Evolutionary conservation across 2,329 filamentous ascomycete species (phyloP).

Genomic region (Monilinia laxa): DNA sequence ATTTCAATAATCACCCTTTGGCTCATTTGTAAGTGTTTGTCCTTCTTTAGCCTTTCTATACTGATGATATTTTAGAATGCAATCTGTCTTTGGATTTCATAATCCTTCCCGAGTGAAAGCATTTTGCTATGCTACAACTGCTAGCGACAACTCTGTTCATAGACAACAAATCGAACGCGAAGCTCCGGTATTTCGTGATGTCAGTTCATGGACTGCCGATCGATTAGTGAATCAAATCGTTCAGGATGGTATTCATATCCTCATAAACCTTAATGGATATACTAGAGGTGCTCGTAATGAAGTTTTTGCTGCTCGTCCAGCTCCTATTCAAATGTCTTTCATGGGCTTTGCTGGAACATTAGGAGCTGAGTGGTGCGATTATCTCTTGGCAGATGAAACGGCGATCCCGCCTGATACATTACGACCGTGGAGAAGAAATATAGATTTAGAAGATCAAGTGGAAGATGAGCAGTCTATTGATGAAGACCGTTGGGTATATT

Average conservation of each 20-base stretch:
- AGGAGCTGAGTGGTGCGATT: constrained; percentile 98
- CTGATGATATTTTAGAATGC: constrained; percentile 61
- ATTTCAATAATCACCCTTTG: constrained; percentile 97
- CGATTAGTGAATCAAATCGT: constrained; percentile 83
- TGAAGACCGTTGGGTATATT: constrained; percentile 85
- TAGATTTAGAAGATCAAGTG: constrained; percentile 67
- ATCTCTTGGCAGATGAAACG: constrained; percentile 85
- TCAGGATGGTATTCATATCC: constrained; percentile 83
- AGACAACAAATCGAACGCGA: constrained; percentile 91
- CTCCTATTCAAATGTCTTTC: constrained; percentile 98
- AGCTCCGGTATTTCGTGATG: constrained; percentile 86
- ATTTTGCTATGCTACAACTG: constrained; percentile 93
- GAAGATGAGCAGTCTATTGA: constrained; percentile 62
- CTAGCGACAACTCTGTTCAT: constrained; percentile 85
- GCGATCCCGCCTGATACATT: constrained; percentile 82
- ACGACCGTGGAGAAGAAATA: constrained; percentile 73
- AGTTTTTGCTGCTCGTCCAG: constrained; percentile 90
- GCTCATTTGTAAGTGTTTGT: constrained; percentile 68
- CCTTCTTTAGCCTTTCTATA: not conserved
- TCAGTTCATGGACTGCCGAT: constrained; percentile 82
- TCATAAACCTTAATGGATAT: constrained; percentile 98
- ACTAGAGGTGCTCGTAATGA: constrained; percentile 96
- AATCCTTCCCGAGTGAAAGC: constrained; percentile 71
- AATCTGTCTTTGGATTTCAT: constrained; percentile 95
- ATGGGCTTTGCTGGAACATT: constrained; percentile 98